phyloP scores from a whole-genome alignment of 305 asterid genomes.

The Fraxinus ornus region DNA sequence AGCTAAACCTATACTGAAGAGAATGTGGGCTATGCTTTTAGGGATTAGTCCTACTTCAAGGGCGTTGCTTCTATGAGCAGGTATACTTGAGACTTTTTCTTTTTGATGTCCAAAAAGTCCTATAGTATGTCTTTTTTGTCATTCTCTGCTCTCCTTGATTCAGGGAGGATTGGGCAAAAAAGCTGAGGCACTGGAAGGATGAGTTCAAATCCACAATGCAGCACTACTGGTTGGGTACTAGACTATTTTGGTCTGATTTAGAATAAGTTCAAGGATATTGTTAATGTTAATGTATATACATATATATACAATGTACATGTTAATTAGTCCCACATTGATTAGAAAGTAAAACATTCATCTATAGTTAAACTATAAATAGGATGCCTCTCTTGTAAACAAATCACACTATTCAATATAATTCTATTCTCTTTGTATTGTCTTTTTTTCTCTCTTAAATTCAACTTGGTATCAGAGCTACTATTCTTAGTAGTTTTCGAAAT shows the following conservation, averaged over 20 bases:
- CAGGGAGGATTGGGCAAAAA: conserved; percentile 93
- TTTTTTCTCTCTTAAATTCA: no score
- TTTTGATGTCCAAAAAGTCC: conserved; percentile 19
- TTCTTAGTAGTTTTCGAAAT: no score
- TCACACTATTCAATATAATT: no score
- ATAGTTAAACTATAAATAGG: no score
- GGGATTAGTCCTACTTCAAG: conserved; percentile 96
- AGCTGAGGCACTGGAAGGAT: conserved; percentile 79
- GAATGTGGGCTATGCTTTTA: conserved; percentile 65
- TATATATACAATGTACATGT: no score
- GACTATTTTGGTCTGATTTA: conserved; percentile 88
- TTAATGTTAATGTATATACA: no score
- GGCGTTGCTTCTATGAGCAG: conserved; percentile 97
- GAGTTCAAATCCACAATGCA: conserved; percentile 82
- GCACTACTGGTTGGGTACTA: conserved; percentile 91
- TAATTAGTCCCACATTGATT: no score
- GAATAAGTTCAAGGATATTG: no score
- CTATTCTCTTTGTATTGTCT: no score
- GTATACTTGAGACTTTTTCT: conserved; percentile 33
- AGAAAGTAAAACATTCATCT: no score
- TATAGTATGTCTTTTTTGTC: conserved; percentile 16
- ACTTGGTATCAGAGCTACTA: no score
- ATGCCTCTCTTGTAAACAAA: no score
- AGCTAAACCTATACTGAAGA: conserved; percentile 53
- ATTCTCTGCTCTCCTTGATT: conserved; percentile 27